Evolutionary conservation across 2,329 filamentous ascomycete genomes (phyloP), one percentile per base, ranked within the genome.

Genomic region (Sclerotinia borealis): DNA sequence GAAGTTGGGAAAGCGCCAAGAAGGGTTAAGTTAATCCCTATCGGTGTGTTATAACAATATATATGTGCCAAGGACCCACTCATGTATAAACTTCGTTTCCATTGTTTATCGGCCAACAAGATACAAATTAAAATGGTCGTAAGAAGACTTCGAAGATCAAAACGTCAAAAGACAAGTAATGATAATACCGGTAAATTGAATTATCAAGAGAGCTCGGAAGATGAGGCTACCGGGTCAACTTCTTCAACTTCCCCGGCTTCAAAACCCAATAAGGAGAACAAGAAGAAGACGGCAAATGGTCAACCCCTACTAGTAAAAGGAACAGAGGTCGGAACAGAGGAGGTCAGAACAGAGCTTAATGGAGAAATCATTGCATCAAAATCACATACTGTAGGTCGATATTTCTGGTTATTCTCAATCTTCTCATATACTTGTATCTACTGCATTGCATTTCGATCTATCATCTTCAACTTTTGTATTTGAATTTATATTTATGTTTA

Each of bases 101-200:
- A 45, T 58, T 58, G 27, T 31, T n/a, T 45, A n/a, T 31, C n/a
- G n/a, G 11, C 19, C 39, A 45, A 17, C 39, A 58, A 29, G 6
- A 39, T 8, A 39, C 36, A 15, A 19, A 6, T 10, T 54, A 63
- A 27, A 8, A 72, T 72, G 72, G 65, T 64, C 13, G 73, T 73
- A 67, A 62, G 72, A 59, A 73, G 72, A 19, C 68, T 68, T 36
- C 67, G 72, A 62, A 61, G 71, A 59, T 70, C 71, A 8, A 69
- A 67, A 65, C 69, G 71, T 13, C 64, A 65, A 37, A 66, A 65
- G 52, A 54, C 64, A 34, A 63, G 50, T 10, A 17, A 31, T 25
- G 4, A 15, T 45, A 45, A 15, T 45, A 17, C 17, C 13, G 41
- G 4, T 7, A 15, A 19, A 45, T 10, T n/a, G n/a, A n/a, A n/a